These are phyloP conservation scores for Nicotiana sylvestris DNA, from an alignment of 257 asterid genomes.

Conservation along the genomic window DNA sequence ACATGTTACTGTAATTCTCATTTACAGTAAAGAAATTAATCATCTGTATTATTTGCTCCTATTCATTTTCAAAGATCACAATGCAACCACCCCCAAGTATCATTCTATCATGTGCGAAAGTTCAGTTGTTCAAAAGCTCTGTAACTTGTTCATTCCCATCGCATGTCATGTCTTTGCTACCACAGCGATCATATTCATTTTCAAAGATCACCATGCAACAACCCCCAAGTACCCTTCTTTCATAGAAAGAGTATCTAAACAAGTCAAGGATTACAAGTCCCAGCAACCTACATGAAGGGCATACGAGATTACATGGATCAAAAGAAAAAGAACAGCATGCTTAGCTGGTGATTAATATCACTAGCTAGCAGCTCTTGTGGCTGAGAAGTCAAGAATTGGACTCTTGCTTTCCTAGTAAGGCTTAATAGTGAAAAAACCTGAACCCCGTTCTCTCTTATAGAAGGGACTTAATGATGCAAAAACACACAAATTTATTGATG, in stretches of 20 bases:
- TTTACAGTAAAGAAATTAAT: too few species aligned
- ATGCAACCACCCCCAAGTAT: neutral
- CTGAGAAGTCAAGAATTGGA: neutral
- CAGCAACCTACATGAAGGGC: neutral
- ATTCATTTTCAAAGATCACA: neutral
- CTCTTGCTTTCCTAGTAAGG: neutral
- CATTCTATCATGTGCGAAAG: neutral
- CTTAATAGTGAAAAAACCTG: neutral
- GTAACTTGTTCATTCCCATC: too few species aligned
- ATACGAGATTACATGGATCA: neutral
- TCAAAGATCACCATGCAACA: neutral
- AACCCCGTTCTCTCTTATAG: neutral
- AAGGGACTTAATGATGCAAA: neutral
- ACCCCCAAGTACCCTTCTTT: neutral
- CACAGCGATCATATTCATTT: neutral
- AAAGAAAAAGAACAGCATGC: neutral
- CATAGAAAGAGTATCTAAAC: neutral
- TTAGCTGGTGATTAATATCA: neutral
- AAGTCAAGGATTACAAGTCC: neutral
- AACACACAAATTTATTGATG: neutral
- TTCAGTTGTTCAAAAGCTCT: too few species aligned
- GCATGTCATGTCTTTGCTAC: too few species aligned
- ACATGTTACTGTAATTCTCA: neutral
- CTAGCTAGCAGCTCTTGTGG: neutral
- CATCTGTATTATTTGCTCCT: neutral